Percentiles rank a stretch among this genome's conserved stretches.
phyloP scores from a whole-genome alignment of 805 yeast species.

The Schwanniomyces pseudopolymorphus region DNA sequence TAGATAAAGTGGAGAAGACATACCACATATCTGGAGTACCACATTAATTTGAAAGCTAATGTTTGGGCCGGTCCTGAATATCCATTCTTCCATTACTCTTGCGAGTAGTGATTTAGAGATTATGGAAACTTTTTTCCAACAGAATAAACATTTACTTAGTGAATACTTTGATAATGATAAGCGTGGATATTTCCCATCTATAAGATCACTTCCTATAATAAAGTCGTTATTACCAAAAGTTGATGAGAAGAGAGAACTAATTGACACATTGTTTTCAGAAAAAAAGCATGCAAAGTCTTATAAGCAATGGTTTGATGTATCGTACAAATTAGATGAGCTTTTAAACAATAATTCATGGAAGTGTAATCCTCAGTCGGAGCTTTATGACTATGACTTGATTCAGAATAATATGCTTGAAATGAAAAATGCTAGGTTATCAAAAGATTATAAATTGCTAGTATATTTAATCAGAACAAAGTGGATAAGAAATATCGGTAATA shows the following conservation, averaged over 20 bases:
- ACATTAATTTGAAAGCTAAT: not conserved
- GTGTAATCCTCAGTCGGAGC: slow-evolving; percentile 50
- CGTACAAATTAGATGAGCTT: slow-evolving; percentile 62
- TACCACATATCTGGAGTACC: not conserved
- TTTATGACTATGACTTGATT: slow-evolving; percentile 73
- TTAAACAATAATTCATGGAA: slow-evolving; percentile 77
- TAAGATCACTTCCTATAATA: slow-evolving; percentile 19
- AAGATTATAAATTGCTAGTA: slow-evolving; percentile 61
- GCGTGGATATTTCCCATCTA: not conserved
- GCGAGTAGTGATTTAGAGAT: not conserved
- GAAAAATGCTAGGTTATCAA: slow-evolving; percentile 53
- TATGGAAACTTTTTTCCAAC: slow-evolving; percentile 6
- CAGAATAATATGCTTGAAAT: slow-evolving; percentile 52
- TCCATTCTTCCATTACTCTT: not conserved
- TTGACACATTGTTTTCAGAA: slow-evolving; percentile 23
- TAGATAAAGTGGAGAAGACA: not conserved
- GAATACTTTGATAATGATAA: not conserved
- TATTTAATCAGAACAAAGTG: slow-evolving; percentile 82
- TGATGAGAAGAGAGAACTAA: slow-evolving; percentile 21
- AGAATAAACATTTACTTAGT: slow-evolving; percentile 4
- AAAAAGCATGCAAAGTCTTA: slow-evolving; percentile 43
- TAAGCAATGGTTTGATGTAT: slow-evolving; percentile 65
- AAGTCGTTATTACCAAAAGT: slow-evolving; percentile 16
- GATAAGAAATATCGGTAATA: slow-evolving; percentile 81
- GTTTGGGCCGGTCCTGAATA: not conserved